A percentile compares a stretch with the other conserved stretches of the same genome.
Evolutionary conservation across 768 basidiomycete genomes (phyloP).

Genomic region (Termitomyces sp.): DNA sequence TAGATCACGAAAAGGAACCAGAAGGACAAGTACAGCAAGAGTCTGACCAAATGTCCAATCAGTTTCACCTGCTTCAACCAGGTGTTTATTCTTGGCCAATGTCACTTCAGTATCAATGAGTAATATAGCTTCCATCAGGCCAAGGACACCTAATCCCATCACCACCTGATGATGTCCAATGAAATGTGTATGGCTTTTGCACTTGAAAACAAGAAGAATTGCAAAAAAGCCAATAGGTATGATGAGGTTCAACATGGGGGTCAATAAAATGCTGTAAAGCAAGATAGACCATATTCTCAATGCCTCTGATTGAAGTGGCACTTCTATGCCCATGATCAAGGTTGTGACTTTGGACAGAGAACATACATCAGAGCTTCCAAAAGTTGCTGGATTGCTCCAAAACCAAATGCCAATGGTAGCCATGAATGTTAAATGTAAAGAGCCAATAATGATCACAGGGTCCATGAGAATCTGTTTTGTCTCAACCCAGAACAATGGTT

Average conservation of each 20-base stretch:
- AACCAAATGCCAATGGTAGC: slow-evolving; percentile 5
- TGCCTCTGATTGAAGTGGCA: neutral
- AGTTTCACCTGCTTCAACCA: neutral
- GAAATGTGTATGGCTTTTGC: neutral
- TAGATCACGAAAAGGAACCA: slow-evolving; percentile 8
- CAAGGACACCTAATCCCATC: neutral
- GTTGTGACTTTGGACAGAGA: neutral
- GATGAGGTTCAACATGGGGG: neutral
- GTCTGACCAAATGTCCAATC: slow-evolving; percentile 14
- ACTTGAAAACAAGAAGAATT: neutral
- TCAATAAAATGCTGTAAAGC: neutral
- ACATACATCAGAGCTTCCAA: neutral
- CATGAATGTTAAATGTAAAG: slow-evolving; percentile 4
- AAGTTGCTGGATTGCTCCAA: slow-evolving; percentile 2
- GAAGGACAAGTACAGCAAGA: slow-evolving; percentile 8
- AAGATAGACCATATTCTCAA: neutral
- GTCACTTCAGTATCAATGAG: slow-evolving; percentile 2
- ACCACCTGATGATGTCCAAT: neutral
- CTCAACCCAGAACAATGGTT: neutral
- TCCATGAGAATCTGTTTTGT: neutral
- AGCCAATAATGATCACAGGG: slow-evolving; percentile 1
- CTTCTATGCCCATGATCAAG: neutral
- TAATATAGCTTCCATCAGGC: neutral
- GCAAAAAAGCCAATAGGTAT: neutral
- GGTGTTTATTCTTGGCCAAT: neutral